Conservation (phyloP, 208 protist genomes). For the Trypanosoma cruzi region DNA sequence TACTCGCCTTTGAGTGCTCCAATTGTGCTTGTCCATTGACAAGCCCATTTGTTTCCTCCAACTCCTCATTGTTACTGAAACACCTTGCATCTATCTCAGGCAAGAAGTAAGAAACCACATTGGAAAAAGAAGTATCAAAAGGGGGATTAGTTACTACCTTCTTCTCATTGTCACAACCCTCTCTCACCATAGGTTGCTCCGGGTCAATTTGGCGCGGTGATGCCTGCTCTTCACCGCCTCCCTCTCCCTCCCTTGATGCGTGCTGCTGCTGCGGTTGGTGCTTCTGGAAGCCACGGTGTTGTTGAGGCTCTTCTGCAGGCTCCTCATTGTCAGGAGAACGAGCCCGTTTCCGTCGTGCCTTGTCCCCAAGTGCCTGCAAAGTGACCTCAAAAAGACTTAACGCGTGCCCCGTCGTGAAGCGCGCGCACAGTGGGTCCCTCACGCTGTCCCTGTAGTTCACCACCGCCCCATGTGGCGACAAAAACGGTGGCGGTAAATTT, state of each 20-base stretch:
- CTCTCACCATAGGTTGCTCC: background rate
- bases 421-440: constrained; percentile 50
- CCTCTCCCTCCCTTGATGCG: background rate
- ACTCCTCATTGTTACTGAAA: constrained; percentile 16
- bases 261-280: too few species aligned
- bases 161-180: background rate
- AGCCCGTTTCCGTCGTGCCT: constrained; percentile 1
- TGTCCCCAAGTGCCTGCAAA: background rate
- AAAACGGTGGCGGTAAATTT: constrained; percentile 52
- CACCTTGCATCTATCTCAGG: constrained; percentile 22
- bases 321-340: constrained; percentile 8
- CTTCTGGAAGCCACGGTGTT: background rate
- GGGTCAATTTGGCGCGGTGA: constrained; percentile 1
- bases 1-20: background rate
- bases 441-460: constrained; percentile 54
- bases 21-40: background rate
- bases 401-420: constrained; percentile 36
- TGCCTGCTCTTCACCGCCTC: constrained; percentile 15
- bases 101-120: constrained; percentile 27
- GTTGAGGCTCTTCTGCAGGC: background rate
- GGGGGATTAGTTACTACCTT: background rate
- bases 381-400: constrained; percentile 26
- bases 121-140: constrained; percentile 1
- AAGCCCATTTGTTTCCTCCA: constrained; percentile 1
- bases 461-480: constrained; percentile 42